A percentile compares a stretch with the other conserved stretches of the same genome.
These are phyloP conservation scores for Euphorbia schlechtendalii DNA, from an alignment of 441 rosid genomes.

Conservation along the genomic window DNA sequence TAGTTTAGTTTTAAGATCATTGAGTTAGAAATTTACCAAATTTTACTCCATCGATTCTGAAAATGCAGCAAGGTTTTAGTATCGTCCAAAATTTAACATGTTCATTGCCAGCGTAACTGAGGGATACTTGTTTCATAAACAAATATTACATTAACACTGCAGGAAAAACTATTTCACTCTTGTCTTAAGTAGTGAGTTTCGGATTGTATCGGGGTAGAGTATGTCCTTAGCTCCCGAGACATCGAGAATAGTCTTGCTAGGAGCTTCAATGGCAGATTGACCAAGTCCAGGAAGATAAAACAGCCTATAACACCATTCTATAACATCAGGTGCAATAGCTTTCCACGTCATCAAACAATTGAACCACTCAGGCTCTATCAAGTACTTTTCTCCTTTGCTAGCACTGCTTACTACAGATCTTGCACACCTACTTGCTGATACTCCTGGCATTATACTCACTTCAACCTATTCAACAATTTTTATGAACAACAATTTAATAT, in stretches of 20 bases:
- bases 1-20: no score
- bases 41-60: no score
- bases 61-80: no score
- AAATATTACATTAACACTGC: no score
- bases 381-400: conserved; percentile 37
- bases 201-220: conserved; percentile 19
- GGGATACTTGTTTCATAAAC: no score
- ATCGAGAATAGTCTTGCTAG: conserved; percentile 17
- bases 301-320: conserved; percentile 29
- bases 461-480: conserved; percentile 20
- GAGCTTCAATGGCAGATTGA: neutral
- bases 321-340: conserved; percentile 37
- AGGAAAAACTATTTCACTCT: no score
- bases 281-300: neutral
- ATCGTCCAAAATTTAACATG: no score
- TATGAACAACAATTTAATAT: neutral
- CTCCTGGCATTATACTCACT: conserved; percentile 26
- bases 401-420: conserved; percentile 37
- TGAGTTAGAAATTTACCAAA: no score
- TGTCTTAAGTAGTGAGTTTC: conserved; percentile 2
- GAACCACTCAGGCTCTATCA: conserved; percentile 41
- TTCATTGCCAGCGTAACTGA: no score
- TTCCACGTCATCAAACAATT: conserved; percentile 23
- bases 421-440: conserved; percentile 25
- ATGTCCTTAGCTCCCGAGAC: conserved; percentile 5